phyloP scores from a whole-genome alignment of 1,284 basidiomycete species.

The Dichomitus squalens region DNA sequence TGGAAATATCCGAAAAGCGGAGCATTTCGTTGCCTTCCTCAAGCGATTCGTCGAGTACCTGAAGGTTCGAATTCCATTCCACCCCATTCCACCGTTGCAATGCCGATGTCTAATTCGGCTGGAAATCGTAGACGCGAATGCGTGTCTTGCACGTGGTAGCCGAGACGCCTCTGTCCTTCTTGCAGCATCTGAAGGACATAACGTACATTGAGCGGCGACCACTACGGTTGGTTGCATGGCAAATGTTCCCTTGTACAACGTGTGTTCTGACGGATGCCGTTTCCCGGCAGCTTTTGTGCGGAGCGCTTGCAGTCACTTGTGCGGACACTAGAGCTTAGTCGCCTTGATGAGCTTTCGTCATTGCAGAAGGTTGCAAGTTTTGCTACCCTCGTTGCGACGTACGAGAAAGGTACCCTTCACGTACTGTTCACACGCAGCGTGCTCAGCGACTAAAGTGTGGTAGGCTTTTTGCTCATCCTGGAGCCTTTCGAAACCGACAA shows the following conservation, averaged over 20 bases:
- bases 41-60: slow-evolving; percentile 99
- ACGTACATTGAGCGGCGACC: slow-evolving; percentile 98
- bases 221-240: slow-evolving; percentile 61
- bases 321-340: slow-evolving; percentile 87
- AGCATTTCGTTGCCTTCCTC: slow-evolving; percentile 98
- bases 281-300: slow-evolving; percentile 81
- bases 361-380: slow-evolving; percentile 97
- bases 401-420: slow-evolving; percentile 81
- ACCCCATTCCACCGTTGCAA: too few species aligned
- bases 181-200: slow-evolving; percentile 98
- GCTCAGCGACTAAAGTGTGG: slow-evolving; percentile 3
- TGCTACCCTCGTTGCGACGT: slow-evolving; percentile 96
- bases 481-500: slow-evolving; percentile 99
- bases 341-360: slow-evolving; percentile 90
- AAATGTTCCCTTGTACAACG: neutral
- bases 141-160: slow-evolving; percentile 98
- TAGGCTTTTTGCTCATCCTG: slow-evolving; percentile 95
- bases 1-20: slow-evolving; percentile 97
- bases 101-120: slow-evolving; percentile 13
- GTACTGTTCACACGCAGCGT: neutral
- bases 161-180: slow-evolving; percentile 98
- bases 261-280: slow-evolving; percentile 11
- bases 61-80: slow-evolving; percentile 59
- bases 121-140: slow-evolving; percentile 82
- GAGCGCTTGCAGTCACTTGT: slow-evolving; percentile 95